A percentile compares a stretch with the other conserved stretches of the same genome.
Evolutionary conservation across 345 rosid genomes (phyloP).

Genomic region (Sisymbrium altissimum): DNA sequence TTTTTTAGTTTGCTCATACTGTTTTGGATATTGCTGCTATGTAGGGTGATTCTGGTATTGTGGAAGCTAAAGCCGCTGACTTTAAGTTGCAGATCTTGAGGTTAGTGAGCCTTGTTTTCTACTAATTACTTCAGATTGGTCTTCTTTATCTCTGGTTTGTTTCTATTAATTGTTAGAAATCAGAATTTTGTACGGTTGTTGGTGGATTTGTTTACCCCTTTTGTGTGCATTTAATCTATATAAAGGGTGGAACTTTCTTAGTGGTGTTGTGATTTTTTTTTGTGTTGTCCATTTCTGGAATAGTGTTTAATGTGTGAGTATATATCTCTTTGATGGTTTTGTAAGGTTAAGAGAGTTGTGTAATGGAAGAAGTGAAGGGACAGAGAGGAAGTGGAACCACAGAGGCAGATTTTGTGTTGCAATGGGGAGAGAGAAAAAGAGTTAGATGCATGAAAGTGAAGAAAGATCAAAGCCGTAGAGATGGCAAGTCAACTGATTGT

Average conservation of each 20-base stretch:
- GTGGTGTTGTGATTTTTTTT: background rate
- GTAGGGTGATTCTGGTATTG: conserved; percentile 34
- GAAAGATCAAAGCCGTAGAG: conserved; percentile 48
- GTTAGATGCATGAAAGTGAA: conserved; percentile 78
- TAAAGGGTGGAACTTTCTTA: background rate
- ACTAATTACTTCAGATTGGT: background rate
- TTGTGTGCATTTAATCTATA: conserved; percentile 10
- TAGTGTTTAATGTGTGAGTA: background rate
- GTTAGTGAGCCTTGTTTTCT: conserved; percentile 31
- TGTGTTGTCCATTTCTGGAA: background rate
- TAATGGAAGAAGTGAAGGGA: conserved; percentile 69
- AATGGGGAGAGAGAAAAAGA: conserved; percentile 92
- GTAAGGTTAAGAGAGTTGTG: conserved; percentile 17
- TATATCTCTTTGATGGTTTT: conserved; percentile 12
- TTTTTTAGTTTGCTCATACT: background rate
- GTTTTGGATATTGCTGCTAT: conserved; percentile 13
- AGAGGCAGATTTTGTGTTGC: conserved; percentile 77
- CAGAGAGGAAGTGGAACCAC: conserved; percentile 46
- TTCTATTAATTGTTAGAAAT: background rate
- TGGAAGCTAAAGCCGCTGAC: conserved; percentile 16
- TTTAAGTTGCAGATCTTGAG: conserved; percentile 42
- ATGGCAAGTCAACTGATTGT: conserved; percentile 48
- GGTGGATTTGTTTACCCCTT: background rate
- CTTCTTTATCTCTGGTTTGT: background rate
- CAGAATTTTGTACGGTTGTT: background rate